Conservation (phyloP, 2,329 filamentous ascomycete species). For the Juglanconis sp. region DNA sequence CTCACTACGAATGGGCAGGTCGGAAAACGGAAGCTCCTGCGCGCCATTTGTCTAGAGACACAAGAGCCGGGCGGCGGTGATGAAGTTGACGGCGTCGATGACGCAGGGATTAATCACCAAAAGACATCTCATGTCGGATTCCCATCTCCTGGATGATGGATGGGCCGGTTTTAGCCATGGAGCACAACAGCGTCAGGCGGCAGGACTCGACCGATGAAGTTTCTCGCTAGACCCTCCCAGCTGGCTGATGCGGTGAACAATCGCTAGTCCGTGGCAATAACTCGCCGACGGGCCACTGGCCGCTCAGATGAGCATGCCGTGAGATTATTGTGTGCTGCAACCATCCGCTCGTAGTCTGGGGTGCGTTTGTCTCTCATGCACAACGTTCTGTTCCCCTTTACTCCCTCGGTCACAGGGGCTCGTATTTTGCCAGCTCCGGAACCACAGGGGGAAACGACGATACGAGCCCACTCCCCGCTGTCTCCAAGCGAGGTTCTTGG, state of each 20-base stretch:
- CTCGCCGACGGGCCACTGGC: background rate
- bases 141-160: background rate
- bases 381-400: background rate
- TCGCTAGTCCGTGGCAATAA: background rate
- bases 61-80: background rate
- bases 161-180: background rate
- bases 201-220: constrained; percentile 3
- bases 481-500: background rate
- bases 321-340: constrained; percentile 1
- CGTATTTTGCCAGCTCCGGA: constrained; percentile 7
- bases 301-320: constrained; percentile 2
- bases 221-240: background rate
- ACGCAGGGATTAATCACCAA: background rate
- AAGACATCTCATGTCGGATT: background rate
- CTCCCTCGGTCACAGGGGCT: background rate
- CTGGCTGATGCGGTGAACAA: constrained; percentile 2
- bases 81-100: background rate
- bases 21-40: background rate
- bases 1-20: background rate
- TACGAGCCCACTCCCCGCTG: background rate
- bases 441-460: background rate
- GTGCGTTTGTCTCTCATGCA: background rate
- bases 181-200: constrained; percentile 4
- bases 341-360: constrained; percentile 2
- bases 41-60: background rate